These are phyloP conservation scores for Nemania bipapillata DNA, from an alignment of 2,329 filamentous ascomycete species.

Conservation along the genomic window DNA sequence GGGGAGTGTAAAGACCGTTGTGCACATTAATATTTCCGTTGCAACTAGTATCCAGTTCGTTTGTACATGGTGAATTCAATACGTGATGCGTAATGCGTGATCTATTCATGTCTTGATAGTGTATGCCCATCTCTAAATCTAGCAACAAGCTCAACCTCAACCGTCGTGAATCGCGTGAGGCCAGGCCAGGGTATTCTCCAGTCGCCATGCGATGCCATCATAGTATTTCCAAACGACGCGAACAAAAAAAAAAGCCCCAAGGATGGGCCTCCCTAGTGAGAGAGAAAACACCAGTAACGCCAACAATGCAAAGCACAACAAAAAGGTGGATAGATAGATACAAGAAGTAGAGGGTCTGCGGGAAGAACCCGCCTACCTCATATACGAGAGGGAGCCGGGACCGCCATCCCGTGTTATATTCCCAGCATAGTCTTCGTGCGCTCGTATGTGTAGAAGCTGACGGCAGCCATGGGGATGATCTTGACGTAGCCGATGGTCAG, in stretches of 20 bases:
- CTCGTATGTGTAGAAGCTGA: slow-evolving; percentile 74
- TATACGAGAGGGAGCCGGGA: not conserved
- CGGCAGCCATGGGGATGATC: slow-evolving; percentile 86
- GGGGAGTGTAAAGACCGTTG: too few species aligned
- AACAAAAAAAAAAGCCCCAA: not conserved
- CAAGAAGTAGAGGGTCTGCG: not conserved
- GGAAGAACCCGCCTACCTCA: not conserved
- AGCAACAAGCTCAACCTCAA: not conserved
- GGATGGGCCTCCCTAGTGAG: not conserved
- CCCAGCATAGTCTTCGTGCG: slow-evolving; percentile 71
- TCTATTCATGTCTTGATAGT: slow-evolving; percentile 2
- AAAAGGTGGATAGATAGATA: slow-evolving; percentile 11
- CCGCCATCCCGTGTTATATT: slow-evolving; percentile 62
- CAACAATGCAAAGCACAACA: slow-evolving; percentile 31
- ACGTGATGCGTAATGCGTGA: not conserved
- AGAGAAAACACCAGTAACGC: slow-evolving; percentile 42
- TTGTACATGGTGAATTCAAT: too few species aligned
- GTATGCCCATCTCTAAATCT: slow-evolving; percentile 6
- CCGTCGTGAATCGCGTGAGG: not conserved
- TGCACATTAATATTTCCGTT: too few species aligned
- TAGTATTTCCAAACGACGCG: slow-evolving; percentile 34
- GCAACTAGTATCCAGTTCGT: too few species aligned
- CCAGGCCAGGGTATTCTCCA: slow-evolving; percentile 2
- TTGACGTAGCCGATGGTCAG: slow-evolving; percentile 96
- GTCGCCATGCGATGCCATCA: slow-evolving; percentile 27